Base-by-base conservation (phyloP, 2,329 filamentous ascomycete species). In the Aspergillus quadrilineatus region DNA sequence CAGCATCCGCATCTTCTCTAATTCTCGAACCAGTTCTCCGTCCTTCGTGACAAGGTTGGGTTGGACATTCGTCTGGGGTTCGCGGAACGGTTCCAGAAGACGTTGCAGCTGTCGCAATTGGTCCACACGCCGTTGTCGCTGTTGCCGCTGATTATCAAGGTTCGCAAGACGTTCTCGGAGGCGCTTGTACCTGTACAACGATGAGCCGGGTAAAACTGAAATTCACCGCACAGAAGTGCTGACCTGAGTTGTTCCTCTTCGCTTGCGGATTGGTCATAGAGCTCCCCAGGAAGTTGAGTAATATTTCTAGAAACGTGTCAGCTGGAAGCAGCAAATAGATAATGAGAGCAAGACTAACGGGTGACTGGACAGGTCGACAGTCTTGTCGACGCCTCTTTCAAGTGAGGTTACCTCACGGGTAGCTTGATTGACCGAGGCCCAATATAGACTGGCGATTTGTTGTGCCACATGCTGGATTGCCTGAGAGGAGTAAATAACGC, bases 391-490 rank as follows among this genome's bases (percentile, higher is more conserved):
- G 1, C 69, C 68, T 15, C 61, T 67, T 39, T 61, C 60, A 36
- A 68, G 60, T 2, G 64, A 57, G 34, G 57, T 60, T 47, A 60
- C 60, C 34, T 56, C 65, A 14, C 63, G 66, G 7, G 65, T 60
- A 15, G 72, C 73, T 22, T 72, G 73, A 12, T 69, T 75, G 32
- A 79, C 76, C 0, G 76, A 69, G n/a, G 77, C 73, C 80, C 80
- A 83, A 65, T 84, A 83, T 28, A 83, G 67, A 26, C 72, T 75
- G 63, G 82, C 78, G 59, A 84, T 82, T 65, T 84, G 80, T 59
- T 81, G 78, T 17, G 81, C 80, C 50, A 83, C 75, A 69, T 83
- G 80, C 49, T 82, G 78, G 51, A 80, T 79, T 39, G 82, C 81
- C 62, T 83, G 79, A 0, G 77, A 75, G 45, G 79, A 79, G 70